phyloP scores from a whole-genome alignment of 352 stramenopile genomes.

The Globisporangium iwayamae region DNA sequence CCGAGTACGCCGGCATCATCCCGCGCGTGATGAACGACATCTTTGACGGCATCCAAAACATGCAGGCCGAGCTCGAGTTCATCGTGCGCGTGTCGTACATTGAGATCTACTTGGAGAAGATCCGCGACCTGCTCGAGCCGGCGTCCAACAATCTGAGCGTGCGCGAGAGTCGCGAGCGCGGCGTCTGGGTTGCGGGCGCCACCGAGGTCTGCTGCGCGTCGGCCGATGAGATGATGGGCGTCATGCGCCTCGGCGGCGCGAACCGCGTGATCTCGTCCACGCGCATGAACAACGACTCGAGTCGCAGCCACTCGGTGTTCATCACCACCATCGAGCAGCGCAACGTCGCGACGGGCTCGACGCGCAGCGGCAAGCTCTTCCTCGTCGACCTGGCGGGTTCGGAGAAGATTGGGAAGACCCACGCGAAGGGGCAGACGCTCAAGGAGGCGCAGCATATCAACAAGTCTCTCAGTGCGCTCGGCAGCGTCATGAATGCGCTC shows the following conservation, averaged over 20 bases:
- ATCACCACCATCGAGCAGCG: constrained; percentile 94
- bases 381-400: constrained; percentile 77
- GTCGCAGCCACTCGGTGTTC: constrained; percentile 94
- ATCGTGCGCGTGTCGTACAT: constrained; percentile 96
- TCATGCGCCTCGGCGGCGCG: constrained; percentile 91
- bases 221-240: constrained; percentile 62
- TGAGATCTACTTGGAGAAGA: constrained; percentile 99
- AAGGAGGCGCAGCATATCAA: constrained; percentile 90
- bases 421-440: constrained; percentile 89
- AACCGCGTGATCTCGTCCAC: constrained; percentile 88
- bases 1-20: constrained; percentile 69
- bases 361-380: constrained; percentile 91
- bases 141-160: constrained; percentile 55
- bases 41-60: constrained; percentile 64
- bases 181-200: constrained; percentile 59
- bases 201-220: constrained; percentile 61
- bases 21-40: constrained; percentile 71
- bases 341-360: constrained; percentile 54
- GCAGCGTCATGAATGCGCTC: constrained; percentile 89
- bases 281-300: constrained; percentile 90
- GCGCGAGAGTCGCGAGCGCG: constrained; percentile 53
- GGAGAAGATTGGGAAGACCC: constrained; percentile 74
- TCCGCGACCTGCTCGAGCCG: constrained; percentile 92
- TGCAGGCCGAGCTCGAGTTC: constrained; percentile 86
- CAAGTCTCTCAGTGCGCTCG: constrained; percentile 86